A percentile compares a stretch with the other conserved stretches of the same genome.
phyloP scores from a whole-genome alignment of 345 rosid genomes.

The Gossypium thurberi region DNA sequence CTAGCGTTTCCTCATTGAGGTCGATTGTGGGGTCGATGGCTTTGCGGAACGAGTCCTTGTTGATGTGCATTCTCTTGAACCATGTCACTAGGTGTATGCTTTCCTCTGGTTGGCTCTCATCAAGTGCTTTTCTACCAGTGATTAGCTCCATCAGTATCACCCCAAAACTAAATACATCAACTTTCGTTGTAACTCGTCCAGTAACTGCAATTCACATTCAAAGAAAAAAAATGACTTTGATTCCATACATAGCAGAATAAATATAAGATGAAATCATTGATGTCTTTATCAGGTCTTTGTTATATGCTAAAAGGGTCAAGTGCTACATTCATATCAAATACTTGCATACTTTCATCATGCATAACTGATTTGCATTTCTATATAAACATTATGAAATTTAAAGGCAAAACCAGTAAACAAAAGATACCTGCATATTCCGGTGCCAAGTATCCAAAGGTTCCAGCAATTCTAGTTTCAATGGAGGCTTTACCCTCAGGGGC shows the following conservation, averaged over 20 bases:
- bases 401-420: background rate
- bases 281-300: background rate
- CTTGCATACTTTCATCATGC: background rate
- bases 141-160: constrained; percentile 90
- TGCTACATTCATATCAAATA: background rate
- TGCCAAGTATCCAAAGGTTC: constrained; percentile 43
- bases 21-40: constrained; percentile 42
- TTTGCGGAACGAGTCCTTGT: background rate
- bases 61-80: constrained; percentile 16
- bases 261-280: background rate
- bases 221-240: background rate
- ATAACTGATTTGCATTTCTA: background rate
- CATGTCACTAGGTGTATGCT: constrained; percentile 82
- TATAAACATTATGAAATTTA: background rate
- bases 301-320: background rate
- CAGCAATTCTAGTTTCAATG: constrained; percentile 77
- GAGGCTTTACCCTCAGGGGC: constrained; percentile 88
- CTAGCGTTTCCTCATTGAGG: constrained; percentile 55
- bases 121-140: constrained; percentile 87
- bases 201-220: constrained; percentile 44
- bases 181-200: constrained; percentile 91
- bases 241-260: background rate
- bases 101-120: constrained; percentile 84
- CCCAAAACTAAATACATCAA: constrained; percentile 82
- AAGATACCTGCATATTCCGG: constrained; percentile 73